Evolutionary conservation across 2,329 filamentous ascomycete genomes (phyloP), one percentile per base, ranked within the genome.

Genomic region (Aspergillus carbonarius): DNA sequence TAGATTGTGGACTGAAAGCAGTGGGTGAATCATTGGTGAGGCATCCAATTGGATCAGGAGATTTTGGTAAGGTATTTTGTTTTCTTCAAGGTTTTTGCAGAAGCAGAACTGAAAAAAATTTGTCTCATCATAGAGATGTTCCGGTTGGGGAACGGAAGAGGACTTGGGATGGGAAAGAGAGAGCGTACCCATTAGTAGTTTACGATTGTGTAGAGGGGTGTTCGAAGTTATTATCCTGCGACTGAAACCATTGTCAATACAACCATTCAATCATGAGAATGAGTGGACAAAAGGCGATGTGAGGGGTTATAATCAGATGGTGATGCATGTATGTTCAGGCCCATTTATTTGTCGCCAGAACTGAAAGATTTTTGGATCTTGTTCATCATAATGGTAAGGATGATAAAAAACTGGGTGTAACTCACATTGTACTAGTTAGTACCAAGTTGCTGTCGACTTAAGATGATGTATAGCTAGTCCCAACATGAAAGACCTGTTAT

Each of bases 241-340:
- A 20, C 37, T 30, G 39, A 50, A 2, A 32, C 15, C 54, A 23
- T 12, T 58, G 59, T 64, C 25, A 65, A 58, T 50, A 50, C 58
- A 27, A 50, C 51, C 47, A 57, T 60, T 17, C 20, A 20, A 34
- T 50, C 37, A 27, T 39, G 48, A n/a, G 35, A 40, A 34, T 47
- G 54, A 46, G 51, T 12, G 27, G 35, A 20, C 32, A 54, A 20
- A n/a, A 40, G 53, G n/a, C 54, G 60, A 57, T 47, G 30, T 47
- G 44, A 44, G 47, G 48, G 40, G 42, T 54, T 57, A 60, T 65
- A 51, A 63, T 81, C 79, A 85, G 82, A 84, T 82, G 83, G 83
- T 85, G 78, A 77, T 85, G 83, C 83, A 85, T 85, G 82, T 84
- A 82, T 78, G 82, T 82, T 79, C 66, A 76, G 81, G 81, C 81